These are phyloP conservation scores for Leccinellum luteum DNA, from an alignment of 768 basidiomycete species.

Conservation along the genomic window DNA sequence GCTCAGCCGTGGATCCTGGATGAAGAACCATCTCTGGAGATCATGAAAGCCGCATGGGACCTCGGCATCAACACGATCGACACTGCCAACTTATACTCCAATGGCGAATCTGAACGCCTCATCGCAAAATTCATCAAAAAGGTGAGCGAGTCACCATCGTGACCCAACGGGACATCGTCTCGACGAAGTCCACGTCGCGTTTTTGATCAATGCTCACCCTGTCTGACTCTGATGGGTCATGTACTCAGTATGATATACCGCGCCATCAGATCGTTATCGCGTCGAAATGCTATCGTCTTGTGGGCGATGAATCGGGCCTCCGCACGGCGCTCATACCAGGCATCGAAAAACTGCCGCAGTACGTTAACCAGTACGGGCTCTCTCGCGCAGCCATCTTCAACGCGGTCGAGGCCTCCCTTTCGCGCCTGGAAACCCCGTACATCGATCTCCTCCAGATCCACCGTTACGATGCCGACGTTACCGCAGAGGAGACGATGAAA, in stretches of 20 bases:
- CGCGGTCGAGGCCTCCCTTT: constrained; percentile 36
- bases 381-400: constrained; percentile 39
- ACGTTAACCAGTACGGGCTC: constrained; percentile 34
- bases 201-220: neutral
- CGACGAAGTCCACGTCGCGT: neutral
- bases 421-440: constrained; percentile 37
- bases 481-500: constrained; percentile 47
- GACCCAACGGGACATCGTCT: constrained; percentile 13
- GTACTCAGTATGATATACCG: constrained; percentile 30
- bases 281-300: constrained; percentile 26
- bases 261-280: constrained; percentile 32
- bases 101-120: constrained; percentile 35
- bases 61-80: constrained; percentile 38
- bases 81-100: constrained; percentile 36
- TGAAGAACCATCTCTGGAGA: constrained; percentile 25
- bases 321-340: neutral
- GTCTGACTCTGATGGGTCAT: neutral
- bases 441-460: constrained; percentile 47
- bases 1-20: constrained; percentile 25
- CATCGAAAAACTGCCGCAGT: constrained; percentile 10
- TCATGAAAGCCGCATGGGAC: constrained; percentile 38
- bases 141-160: constrained; percentile 14
- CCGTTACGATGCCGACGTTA: constrained; percentile 35
- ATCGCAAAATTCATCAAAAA: constrained; percentile 38
- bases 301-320: constrained; percentile 5